Evolutionary conservation across 306 rosid genomes (phyloP), one percentile per base, ranked within the genome.

Genomic region (Comarum palustre): DNA sequence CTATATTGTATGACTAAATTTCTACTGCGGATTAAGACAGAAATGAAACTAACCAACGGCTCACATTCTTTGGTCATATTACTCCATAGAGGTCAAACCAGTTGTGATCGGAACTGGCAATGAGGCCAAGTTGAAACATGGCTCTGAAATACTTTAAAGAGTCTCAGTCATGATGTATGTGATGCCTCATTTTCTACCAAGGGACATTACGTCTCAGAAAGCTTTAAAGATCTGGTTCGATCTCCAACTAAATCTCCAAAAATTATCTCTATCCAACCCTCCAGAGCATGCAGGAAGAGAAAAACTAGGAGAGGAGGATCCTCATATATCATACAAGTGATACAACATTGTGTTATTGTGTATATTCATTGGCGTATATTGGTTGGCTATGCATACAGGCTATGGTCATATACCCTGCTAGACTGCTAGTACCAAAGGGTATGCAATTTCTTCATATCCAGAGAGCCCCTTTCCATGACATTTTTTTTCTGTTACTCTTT

Each of bases 171-270:
- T 80, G 82, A 75, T 71, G 75, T 52, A 75, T 75, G 55, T 31
- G 52, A 62, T 69, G 84, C 66, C 77, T 79, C 73, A 60, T 77
- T 41, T 83, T 85, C 90, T 81, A 79, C 69, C 78, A 79, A 78
- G 66, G 80, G 90, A 75, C 82, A 81, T 86, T 83, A 68, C 89
- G 85, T 39, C 74, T 59, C 73, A 73, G 60, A 84, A 88, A 81
- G 89, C 84, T 75, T 77, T 4, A 38, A 74, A 79, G 89, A 86
- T 86, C 85, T 86, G 74, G 24, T 73, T 73, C 76, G 79, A 81
- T 85, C 84, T 74, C 57, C 81, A 80, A 45, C 80, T 78, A 68
- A 80, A 88, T 77, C 72, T 72, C 43, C 31, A 14, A 4, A 1
- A 46, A 46, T 22, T 54, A 24, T 52, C 29, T 51, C 5, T 29